Conservation (phyloP, 148 eudicot genomes). For the Vaccinium darrowii region DNA sequence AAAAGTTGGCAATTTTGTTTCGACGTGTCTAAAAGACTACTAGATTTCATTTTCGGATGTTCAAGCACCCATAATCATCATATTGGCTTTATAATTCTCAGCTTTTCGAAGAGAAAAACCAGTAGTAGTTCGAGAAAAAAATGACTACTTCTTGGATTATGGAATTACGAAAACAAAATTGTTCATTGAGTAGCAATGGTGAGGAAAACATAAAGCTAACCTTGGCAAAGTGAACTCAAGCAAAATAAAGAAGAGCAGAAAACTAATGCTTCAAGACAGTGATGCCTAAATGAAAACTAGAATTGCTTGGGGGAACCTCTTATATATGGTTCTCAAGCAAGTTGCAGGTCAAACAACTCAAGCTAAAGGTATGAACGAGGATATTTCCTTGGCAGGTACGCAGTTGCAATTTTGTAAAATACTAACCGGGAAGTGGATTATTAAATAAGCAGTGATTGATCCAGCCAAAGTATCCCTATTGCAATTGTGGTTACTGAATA, state of each 20-base stretch:
- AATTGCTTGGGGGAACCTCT: conserved; percentile 9
- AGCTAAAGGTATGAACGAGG: not conserved
- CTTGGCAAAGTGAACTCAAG: not conserved
- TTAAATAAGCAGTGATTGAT: not conserved
- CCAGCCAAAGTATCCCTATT: not conserved
- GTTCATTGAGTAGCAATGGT: not conserved
- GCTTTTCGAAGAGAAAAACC: not conserved
- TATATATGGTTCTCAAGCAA: not conserved
- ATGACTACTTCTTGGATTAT: not conserved
- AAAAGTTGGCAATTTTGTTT: not conserved
- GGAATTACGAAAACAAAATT: not conserved
- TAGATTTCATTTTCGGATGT: not conserved
- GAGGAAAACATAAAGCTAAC: not conserved
- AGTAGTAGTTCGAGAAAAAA: not conserved
- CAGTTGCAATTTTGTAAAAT: not conserved
- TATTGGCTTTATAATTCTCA: not conserved
- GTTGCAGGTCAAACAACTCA: not conserved
- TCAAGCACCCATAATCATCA: not conserved
- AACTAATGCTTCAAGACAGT: not conserved
- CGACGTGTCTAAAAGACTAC: not conserved
- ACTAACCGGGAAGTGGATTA: not conserved
- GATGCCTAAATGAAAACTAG: not conserved
- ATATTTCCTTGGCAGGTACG: not conserved
- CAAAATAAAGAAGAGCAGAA: not conserved
- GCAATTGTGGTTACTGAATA: not conserved